Percentiles rank a stretch among this genome's conserved stretches.
phyloP scores from a whole-genome alignment of 169 alveolate genomes.

The Eimeria maxima region DNA sequence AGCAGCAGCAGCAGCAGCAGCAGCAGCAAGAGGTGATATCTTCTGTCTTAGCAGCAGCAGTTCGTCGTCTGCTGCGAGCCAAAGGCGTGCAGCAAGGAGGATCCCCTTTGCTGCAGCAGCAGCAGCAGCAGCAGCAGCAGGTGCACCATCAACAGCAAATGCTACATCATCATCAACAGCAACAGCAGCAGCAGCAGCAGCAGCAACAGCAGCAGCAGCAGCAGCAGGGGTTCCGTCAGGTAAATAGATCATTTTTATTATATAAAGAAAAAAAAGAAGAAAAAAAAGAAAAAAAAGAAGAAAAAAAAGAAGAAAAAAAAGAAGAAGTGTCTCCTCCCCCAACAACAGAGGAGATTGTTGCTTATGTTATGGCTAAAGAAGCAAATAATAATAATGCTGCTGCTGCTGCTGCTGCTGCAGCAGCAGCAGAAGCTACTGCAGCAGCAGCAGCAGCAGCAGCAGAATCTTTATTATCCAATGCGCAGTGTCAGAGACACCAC shows the following conservation, averaged over 20 bases:
- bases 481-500: background rate
- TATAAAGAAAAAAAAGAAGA: background rate
- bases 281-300: background rate
- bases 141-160: background rate
- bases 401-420: slow-evolving; percentile 41
- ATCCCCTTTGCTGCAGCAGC: background rate
- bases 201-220: slow-evolving; percentile 29
- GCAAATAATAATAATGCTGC: background rate
- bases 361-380: slow-evolving; percentile 26
- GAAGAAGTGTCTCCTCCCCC: background rate
- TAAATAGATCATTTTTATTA: background rate
- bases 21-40: background rate
- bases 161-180: no score
- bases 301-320: background rate
- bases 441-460: slow-evolving; percentile 23
- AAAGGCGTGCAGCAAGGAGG: background rate
- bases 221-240: background rate
- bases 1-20: background rate
- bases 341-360: slow-evolving; percentile 18
- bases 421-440: slow-evolving; percentile 34
- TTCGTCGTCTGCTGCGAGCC: background rate
- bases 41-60: background rate
- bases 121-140: slow-evolving; percentile 49
- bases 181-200: slow-evolving; percentile 37
- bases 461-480: background rate